Base-by-base conservation (phyloP, 176 grass and related monocot genomes). In the Raddia guianensis region DNA sequence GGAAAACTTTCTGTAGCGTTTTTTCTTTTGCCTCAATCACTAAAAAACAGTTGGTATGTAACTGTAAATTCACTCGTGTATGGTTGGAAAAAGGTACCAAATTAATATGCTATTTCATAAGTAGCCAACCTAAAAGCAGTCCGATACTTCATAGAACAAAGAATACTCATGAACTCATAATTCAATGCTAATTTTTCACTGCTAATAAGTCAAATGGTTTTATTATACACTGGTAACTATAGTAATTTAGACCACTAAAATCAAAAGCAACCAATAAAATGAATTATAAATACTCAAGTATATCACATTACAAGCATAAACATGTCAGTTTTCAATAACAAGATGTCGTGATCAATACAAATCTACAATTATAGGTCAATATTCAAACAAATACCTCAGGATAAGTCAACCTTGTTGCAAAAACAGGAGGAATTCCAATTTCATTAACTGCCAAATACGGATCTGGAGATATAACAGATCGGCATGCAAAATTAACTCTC, bases 391-490 rank as follows among this genome's bases (percentile, higher is more conserved):
- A 40, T 92, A 94, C 92, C 95, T 98, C 92, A 78, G 92, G 91
- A 77, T 98, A 98, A 18, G 95, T 92, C 75, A 98, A 86, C 34
- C 76, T 86, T 83, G 57, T 86, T 6, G 95, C 95, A 85, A 94
- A 94, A 89, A 88, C 91, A 47, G 95, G 95, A 89, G 95, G 95
- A 82, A 98, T 98, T 18, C 95, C 95, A 49, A 98, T 94, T 90
- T 98, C 92, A 73, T 94, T 94, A 74, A 98, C 92, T 67, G 90
- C 92, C 75, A 98, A 92, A 81, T 91, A 94, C 0, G 92, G 92
- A 91, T 98, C 95, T 16, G 92, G 95, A 80, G 95, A 98, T 87
- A 98, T 98, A 83, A 98, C 92, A 33, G 92, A 94, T 12, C 92
- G 87, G 56, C 95, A 94, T 63, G 95, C 90, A 90, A 87, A 94